These are phyloP conservation scores for Cystobasidiaceae sp. DNA, from an alignment of 1,284 basidiomycete genomes.

Conservation along the genomic window DNA sequence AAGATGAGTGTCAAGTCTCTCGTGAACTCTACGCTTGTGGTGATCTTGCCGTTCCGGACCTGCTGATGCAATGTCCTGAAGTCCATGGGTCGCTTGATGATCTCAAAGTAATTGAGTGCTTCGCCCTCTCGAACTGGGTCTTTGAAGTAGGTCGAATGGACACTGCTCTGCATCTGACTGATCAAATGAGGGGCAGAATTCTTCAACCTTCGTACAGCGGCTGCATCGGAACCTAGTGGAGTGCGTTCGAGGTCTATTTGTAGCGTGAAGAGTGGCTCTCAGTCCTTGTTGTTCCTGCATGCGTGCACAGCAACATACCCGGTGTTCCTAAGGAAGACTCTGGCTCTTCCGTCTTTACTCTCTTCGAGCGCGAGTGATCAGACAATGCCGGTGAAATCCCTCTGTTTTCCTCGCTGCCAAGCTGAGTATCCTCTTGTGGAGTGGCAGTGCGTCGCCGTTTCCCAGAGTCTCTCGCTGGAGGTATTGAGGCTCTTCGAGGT, in stretches of 20 bases:
- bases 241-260: slow-evolving; percentile 8
- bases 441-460: slow-evolving; percentile 7
- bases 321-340: slow-evolving; percentile 22
- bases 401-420: background rate
- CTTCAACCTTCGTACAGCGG: slow-evolving; percentile 1
- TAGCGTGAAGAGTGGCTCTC: background rate
- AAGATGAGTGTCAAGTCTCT: slow-evolving; percentile 87
- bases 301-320: background rate
- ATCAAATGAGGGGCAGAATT: slow-evolving; percentile 27
- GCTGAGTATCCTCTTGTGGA: too few relatives aligned
- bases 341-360: slow-evolving; percentile 26
- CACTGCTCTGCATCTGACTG: slow-evolving; percentile 19
- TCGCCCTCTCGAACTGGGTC: slow-evolving; percentile 80
- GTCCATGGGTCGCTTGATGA: slow-evolving; percentile 87
- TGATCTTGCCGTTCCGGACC: slow-evolving; percentile 74
- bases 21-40: slow-evolving; percentile 76
- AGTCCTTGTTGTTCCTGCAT: background rate
- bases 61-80: slow-evolving; percentile 80
- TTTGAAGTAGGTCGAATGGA: slow-evolving; percentile 60
- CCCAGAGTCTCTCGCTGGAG: background rate
- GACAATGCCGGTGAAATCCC: slow-evolving; percentile 15
- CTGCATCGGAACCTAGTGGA: background rate
- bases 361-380: slow-evolving; percentile 14
- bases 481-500: background rate
- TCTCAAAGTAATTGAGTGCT: slow-evolving; percentile 82